Conservation (phyloP, 345 rosid species). For the Atalantia buxifolia region DNA sequence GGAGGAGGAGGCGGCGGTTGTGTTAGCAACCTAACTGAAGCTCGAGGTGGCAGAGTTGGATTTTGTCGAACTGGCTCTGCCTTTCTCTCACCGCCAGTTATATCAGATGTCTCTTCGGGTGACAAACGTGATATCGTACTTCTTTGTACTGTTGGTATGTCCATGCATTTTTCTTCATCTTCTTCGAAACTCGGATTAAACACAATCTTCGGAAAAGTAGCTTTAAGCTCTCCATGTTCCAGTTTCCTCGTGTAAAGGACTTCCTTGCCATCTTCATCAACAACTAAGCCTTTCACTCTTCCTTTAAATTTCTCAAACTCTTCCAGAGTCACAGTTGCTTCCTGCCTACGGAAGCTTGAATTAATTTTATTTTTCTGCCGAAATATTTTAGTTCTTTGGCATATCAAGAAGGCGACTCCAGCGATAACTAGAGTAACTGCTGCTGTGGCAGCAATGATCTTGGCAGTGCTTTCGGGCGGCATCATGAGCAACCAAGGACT, state of each 20-base stretch:
- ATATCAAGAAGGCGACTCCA: constrained; percentile 30
- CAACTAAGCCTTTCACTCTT: constrained; percentile 44
- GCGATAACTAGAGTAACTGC: constrained; percentile 24
- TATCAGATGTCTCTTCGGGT: constrained; percentile 1
- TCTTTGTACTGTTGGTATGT: not conserved
- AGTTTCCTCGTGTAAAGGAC: constrained; percentile 50
- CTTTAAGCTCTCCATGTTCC: constrained; percentile 25
- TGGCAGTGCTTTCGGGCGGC: constrained; percentile 2
- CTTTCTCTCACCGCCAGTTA: not conserved
- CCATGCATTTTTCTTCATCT: constrained; percentile 31
- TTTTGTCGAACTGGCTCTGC: constrained; percentile 1
- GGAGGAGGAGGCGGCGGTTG: constrained; percentile 11
- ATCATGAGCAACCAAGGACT: not conserved
- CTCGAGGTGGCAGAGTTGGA: constrained; percentile 9
- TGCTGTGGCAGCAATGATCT: constrained; percentile 27
- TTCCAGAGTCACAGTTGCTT: constrained; percentile 20
- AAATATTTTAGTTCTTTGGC: constrained; percentile 10
- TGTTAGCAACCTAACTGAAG: constrained; percentile 1
- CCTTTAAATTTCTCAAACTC: constrained; percentile 31
- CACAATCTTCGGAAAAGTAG: constrained; percentile 30
- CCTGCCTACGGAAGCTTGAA: constrained; percentile 35
- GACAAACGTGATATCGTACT: constrained; percentile 1
- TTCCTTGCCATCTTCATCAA: constrained; percentile 47
- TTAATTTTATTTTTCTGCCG: constrained; percentile 3
- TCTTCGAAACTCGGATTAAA: constrained; percentile 40